Evolutionary conservation across 176 grass and related monocot species (phyloP).

Genomic region (Cenchrus fungigraminus): DNA sequence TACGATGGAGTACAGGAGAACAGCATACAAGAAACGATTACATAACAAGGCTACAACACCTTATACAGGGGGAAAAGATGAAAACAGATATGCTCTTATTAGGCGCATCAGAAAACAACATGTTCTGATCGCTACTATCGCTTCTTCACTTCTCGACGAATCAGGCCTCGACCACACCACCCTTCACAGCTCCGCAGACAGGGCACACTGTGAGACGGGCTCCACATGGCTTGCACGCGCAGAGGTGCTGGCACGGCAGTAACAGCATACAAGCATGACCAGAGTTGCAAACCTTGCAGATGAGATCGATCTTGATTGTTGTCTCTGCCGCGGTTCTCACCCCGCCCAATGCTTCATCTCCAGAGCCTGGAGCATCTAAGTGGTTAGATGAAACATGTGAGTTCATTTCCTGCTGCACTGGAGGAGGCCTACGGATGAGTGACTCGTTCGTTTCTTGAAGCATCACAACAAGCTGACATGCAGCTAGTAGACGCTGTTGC

Average conservation of each 20-base stretch:
- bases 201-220: not conserved
- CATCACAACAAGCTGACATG: not conserved
- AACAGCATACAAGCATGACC: not conserved
- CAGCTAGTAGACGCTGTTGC: not conserved
- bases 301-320: not conserved
- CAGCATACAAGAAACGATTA: not conserved
- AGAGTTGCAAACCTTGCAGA: constrained; percentile 2
- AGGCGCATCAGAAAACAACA: not conserved
- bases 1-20: not conserved
- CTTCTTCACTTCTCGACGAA: not conserved
- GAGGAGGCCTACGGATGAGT: not conserved
- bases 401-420: not conserved
- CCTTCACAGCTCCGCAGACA: not conserved
- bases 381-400: not conserved
- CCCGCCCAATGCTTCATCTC: not conserved
- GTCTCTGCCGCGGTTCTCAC: not conserved
- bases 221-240: not conserved
- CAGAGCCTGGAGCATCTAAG: not conserved
- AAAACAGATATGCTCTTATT: not conserved
- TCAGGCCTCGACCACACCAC: not conserved
- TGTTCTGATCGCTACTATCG: not conserved
- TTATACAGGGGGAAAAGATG: not conserved
- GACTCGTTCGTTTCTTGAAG: not conserved
- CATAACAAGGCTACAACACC: not conserved
- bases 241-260: not conserved